These are phyloP conservation scores for Aspergillus amoenus DNA, from an alignment of 2,329 filamentous ascomycete species.

Conservation along the genomic window DNA sequence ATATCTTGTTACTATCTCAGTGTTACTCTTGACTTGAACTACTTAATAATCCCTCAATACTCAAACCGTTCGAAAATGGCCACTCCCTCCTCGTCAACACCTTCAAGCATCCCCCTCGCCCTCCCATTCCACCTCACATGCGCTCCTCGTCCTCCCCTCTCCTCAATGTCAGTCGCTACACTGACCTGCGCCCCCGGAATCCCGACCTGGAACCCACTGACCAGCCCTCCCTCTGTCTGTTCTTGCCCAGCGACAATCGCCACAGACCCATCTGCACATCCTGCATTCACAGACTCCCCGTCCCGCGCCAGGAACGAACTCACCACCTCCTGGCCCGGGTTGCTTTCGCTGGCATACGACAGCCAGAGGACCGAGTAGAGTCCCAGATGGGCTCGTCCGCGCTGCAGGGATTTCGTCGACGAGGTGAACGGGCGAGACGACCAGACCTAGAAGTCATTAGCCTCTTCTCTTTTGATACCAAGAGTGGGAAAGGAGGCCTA, in stretches of 20 bases:
- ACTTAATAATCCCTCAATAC: not conserved
- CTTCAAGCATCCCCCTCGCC: conserved; percentile 12
- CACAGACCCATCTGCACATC: conserved; percentile 23
- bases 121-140: conserved; percentile 26
- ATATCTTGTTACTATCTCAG: too few relatives aligned
- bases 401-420: conserved; percentile 33
- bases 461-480: not conserved
- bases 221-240: conserved; percentile 2
- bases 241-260: conserved; percentile 10
- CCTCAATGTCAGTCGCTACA: conserved; percentile 10
- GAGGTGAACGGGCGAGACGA: conserved; percentile 35
- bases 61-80: conserved; percentile 28
- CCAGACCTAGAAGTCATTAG: conserved; percentile 42
- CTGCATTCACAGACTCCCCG: conserved; percentile 25
- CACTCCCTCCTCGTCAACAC: conserved; percentile 15
- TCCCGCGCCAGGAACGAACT: conserved; percentile 34
- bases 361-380: conserved; percentile 49
- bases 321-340: conserved; percentile 4
- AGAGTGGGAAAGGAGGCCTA: conserved; percentile 10
- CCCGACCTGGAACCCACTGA: conserved; percentile 15
- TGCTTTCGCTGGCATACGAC: conserved; percentile 23
- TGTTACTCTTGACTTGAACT: too few relatives aligned
- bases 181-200: conserved; percentile 12
- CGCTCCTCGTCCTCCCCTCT: conserved; percentile 12
- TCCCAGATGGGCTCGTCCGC: conserved; percentile 47